These are phyloP conservation scores for Hordeum pubiflorum DNA, from an alignment of 202 grass and related monocot species.

Conservation along the genomic window DNA sequence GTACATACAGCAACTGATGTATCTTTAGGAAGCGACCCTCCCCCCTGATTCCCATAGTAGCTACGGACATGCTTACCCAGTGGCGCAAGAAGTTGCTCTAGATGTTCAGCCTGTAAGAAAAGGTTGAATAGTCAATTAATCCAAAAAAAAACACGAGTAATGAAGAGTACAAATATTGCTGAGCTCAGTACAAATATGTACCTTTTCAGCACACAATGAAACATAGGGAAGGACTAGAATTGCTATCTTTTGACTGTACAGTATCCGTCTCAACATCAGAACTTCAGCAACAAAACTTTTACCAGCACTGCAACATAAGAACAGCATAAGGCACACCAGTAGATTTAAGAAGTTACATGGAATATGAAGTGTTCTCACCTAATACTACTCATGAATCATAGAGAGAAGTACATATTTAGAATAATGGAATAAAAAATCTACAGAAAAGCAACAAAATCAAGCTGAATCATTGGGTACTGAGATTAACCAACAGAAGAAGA, in stretches of 20 bases:
- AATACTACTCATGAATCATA: not conserved
- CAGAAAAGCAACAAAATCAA: not conserved
- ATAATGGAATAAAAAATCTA: not conserved
- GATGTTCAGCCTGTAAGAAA: conserved; percentile 72
- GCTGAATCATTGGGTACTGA: not conserved
- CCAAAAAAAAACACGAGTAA: conserved; percentile 2
- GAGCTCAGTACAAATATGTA: conserved; percentile 21
- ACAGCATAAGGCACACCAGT: not conserved
- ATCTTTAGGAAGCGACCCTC: conserved; percentile 81
- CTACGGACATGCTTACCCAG: conserved; percentile 91
- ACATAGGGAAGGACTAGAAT: conserved; percentile 96
- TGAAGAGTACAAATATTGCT: conserved; percentile 2
- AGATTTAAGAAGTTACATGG: conserved; percentile 10
- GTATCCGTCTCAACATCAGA: conserved; percentile 86
- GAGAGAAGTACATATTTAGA: not conserved
- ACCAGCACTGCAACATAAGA: conserved; percentile 62
- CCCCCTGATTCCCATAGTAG: conserved; percentile 89
- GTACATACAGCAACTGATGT: conserved; percentile 97
- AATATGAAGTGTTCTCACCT: not conserved
- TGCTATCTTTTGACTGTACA: conserved; percentile 80
- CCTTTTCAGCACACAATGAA: conserved; percentile 92
- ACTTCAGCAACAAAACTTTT: conserved; percentile 98
- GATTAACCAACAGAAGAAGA: conserved; percentile 9
- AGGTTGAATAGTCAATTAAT: conserved; percentile 19
- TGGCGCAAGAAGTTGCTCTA: conserved; percentile 91